phyloP scores from a whole-genome alignment of 495 filamentous ascomycete genomes.

The Astrothelium macrocarpum region DNA sequence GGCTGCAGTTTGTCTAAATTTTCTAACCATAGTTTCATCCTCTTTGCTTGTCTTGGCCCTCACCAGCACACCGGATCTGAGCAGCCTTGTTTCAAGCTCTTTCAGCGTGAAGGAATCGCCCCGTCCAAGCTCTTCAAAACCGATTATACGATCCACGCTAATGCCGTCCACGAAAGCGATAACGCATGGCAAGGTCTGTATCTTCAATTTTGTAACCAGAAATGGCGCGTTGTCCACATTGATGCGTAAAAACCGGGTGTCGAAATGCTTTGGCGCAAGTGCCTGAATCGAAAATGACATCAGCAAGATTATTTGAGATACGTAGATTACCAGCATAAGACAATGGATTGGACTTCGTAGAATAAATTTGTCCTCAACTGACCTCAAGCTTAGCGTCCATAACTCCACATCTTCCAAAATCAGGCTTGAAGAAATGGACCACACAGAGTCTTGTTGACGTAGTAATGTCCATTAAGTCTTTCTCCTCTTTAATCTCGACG shows the following conservation, averaged over 20 bases:
- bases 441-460: conserved; percentile 54
- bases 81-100: conserved; percentile 54
- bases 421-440: conserved; percentile 67
- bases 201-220: conserved; percentile 57
- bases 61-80: conserved; percentile 50
- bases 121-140: conserved; percentile 62
- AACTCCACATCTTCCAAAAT: conserved; percentile 61
- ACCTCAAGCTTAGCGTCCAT: conserved; percentile 57
- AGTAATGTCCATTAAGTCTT: conserved; percentile 57
- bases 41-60: conserved; percentile 43
- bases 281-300: conserved; percentile 16
- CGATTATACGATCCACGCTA: conserved; percentile 56
- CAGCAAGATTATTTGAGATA: background rate
- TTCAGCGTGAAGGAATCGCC: conserved; percentile 51
- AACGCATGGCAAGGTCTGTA: conserved; percentile 65
- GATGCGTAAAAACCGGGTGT: conserved; percentile 58
- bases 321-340: background rate
- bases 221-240: conserved; percentile 68
- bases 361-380: conserved; percentile 2
- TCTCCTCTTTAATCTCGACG: conserved; percentile 53
- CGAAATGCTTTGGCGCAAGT: conserved; percentile 55
- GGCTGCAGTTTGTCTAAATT: conserved; percentile 6
- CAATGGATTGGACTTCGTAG: background rate
- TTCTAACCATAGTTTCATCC: conserved; percentile 17
- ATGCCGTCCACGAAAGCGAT: conserved; percentile 63